Base-by-base conservation (phyloP, 2,329 filamentous ascomycete species). In the Chrysoporthe puriensis region DNA sequence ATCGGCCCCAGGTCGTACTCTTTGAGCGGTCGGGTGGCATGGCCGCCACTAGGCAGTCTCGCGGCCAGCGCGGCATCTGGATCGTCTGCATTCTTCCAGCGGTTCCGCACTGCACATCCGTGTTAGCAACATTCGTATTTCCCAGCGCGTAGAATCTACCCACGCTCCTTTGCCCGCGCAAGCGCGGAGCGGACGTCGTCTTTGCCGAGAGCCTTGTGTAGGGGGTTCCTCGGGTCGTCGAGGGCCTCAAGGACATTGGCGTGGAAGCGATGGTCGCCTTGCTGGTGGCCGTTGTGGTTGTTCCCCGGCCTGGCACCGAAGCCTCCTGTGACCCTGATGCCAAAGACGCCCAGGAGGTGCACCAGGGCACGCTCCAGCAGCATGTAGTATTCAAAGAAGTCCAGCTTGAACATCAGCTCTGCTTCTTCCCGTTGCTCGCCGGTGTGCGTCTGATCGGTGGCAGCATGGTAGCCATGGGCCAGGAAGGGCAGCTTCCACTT, bases 311-410 rank as follows among this genome's bases (percentile, higher is more conserved):
- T 50, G 2, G 46, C 43, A 7, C 58, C 54, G n/a, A 72, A 68
- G 6, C 72, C 74, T 0, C 79, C 76, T 0, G 81, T 77, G 0
- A 92, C 80, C 0, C 76, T 74, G 5, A 91, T 82, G 8, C 85
- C 87, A 68, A 89, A 90, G 0, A 91, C 84, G 0, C 83, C 83
- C n/a, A 91, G 83, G 0, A 91, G 79, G 59, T 90, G 85, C 1
- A 91, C 88, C 8, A 93, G 81, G 0, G 89, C 90, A 42, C 91
- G 86, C 78, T 93, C 91, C 7, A 93, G 84, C 46, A 91, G 83
- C 63, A 88, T 87, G 79, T 93, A 93, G 76, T 90, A 93, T 74
- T 93, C 91, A 77, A 91, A 89, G 70, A 93, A 93, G 74, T 93
- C 91, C 8, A 93, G 83, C 76, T 93, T 92, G 81, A 93, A 93